Evolutionary conservation across 768 basidiomycete species (phyloP), one percentile per base, ranked within the genome.

Genomic region (Psilocybe sp.): DNA sequence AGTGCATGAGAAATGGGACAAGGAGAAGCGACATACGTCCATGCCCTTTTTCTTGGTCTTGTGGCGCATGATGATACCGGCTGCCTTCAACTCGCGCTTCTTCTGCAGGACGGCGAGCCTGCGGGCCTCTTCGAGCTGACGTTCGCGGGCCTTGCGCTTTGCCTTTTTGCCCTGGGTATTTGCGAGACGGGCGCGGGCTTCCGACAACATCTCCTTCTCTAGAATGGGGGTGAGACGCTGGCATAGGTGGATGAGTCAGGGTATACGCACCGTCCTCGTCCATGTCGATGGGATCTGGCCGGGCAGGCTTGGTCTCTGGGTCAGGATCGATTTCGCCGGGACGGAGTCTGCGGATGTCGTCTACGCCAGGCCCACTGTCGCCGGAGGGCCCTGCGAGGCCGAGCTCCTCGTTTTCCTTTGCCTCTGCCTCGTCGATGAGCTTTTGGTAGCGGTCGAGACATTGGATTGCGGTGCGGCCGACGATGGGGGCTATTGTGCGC

Each of bases 151-250:
- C 70, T 98, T 99, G 59, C 97, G 87, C 68, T 99, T 99, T 2
- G 97, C 97, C 69, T 99, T 99, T 69, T 99, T 99, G 33, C 97
- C 97, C 68, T 99, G 97, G 0, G 97, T 99, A 65, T 99, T 99
- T 44, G 97, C 97, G 33, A 99, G 78, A 71, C 97, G 87, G 5
- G 97, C 97, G 58, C 97, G 87, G 23, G 97, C 97, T 68, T 99
- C 97, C 1, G 97, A 98, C 61, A 99, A 72, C 97, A 99, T 98
- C 68, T 98, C 97, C 84, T 98, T 98, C 70, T 98, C 94, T 93
- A 59, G 20, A 55, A 11, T 41, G 23, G 15, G 15, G 34, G 53
- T 50, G 42, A 56, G 28, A 60, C 23, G 40, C 23, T 49, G 3
- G n/a, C 12, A 12, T 3, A 14, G 33, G 18, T 40, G 35, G 2